Evolutionary conservation across 2,329 filamentous ascomycete genomes (phyloP).

Genomic region (Daldinia sp.): DNA sequence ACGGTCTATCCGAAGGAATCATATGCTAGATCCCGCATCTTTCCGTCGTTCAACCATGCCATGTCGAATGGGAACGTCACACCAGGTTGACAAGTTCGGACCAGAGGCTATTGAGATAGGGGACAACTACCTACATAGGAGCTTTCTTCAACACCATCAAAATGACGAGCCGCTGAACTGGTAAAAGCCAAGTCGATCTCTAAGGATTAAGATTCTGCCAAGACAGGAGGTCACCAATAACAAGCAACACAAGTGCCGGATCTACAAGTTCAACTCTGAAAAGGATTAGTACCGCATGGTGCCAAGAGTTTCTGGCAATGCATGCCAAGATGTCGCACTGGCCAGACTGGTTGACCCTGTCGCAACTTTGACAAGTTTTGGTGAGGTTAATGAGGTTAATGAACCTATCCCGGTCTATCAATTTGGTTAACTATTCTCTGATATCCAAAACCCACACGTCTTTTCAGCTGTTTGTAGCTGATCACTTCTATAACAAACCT

Average conservation of each 20-base stretch:
- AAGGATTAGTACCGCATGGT: conserved; percentile 31
- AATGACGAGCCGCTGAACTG: conserved; percentile 33
- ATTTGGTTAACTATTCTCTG: neutral
- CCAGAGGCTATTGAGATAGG: conserved; percentile 25
- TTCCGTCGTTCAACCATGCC: conserved; percentile 13
- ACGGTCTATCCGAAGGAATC: conserved; percentile 9
- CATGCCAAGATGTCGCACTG: conserved; percentile 30
- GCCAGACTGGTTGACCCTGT: conserved; percentile 5
- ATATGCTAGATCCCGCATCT: conserved; percentile 13
- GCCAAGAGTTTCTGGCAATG: conserved; percentile 31
- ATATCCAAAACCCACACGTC: conserved; percentile 5
- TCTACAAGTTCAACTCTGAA: conserved; percentile 31
- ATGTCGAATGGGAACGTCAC: conserved; percentile 29
- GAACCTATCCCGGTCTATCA: neutral
- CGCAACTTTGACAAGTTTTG: conserved; percentile 12
- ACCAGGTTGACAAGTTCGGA: conserved; percentile 8
- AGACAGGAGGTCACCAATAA: conserved; percentile 29
- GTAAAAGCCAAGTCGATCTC: conserved; percentile 36
- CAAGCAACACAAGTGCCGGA: conserved; percentile 24
- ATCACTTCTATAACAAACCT: conserved; percentile 36
- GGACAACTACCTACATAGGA: neutral
- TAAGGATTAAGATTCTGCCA: conserved; percentile 31
- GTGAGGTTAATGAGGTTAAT: too few species aligned
- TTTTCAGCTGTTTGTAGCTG: conserved; percentile 11
- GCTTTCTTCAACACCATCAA: conserved; percentile 11